phyloP scores from a whole-genome alignment of 495 filamentous ascomycete species.

The Staphylotrichum tortipilum region DNA sequence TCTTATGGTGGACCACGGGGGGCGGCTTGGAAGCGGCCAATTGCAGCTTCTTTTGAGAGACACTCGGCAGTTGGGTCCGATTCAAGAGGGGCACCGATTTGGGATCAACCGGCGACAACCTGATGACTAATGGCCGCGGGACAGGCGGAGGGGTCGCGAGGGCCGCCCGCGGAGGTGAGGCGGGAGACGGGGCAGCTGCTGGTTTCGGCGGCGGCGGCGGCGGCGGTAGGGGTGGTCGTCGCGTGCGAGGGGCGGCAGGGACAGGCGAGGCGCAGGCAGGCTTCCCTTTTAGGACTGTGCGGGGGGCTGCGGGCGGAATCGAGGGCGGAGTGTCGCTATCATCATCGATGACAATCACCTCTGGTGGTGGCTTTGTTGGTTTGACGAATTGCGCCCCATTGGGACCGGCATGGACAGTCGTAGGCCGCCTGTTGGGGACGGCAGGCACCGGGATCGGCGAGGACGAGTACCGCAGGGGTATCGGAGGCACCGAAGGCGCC shows the following conservation, averaged over 20 bases:
- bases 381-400: not conserved
- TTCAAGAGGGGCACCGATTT: no score
- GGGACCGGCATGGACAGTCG: not conserved
- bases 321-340: not conserved
- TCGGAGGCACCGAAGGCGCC: not conserved
- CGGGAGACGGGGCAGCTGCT: not conserved
- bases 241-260: not conserved
- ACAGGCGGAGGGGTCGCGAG: no score
- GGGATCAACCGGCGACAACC: no score
- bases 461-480: not conserved
- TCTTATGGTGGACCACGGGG: no score
- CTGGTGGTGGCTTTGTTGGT: not conserved
- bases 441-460: conserved; percentile 11
- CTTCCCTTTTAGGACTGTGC: no score
- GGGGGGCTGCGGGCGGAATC: no score
- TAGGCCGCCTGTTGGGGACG: not conserved
- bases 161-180: not conserved
- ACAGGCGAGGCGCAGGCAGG: no score
- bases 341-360: conserved; percentile 15
- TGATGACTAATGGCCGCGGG: no score
- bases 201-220: not conserved
- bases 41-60: no score
- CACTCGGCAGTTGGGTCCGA: no score
- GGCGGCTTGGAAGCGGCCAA: no score
- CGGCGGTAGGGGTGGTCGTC: no score